These are phyloP conservation scores for Gossypium bickii DNA, from an alignment of 345 rosid genomes.

Conservation along the genomic window DNA sequence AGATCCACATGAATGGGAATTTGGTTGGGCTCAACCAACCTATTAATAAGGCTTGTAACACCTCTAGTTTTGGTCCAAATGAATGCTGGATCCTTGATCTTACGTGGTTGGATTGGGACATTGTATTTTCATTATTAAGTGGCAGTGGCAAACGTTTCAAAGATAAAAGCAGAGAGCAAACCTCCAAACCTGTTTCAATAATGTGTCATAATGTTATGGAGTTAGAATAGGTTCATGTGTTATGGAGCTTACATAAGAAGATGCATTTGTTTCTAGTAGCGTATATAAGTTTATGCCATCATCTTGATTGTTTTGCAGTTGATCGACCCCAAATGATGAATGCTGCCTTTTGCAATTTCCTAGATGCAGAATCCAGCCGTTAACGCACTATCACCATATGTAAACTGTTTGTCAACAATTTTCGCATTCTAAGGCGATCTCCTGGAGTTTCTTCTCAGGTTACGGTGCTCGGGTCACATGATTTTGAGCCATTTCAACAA, in stretches of 20 bases:
- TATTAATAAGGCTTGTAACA: neutral
- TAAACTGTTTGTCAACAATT: neutral
- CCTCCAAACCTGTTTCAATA: neutral
- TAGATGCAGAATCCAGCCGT: neutral
- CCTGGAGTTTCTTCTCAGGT: neutral
- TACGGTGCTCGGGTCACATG: constrained; percentile 9
- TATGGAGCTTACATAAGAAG: no score
- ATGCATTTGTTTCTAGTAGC: no score
- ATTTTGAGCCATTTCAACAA: neutral
- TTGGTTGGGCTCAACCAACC: neutral
- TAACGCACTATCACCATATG: neutral
- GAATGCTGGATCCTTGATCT: no score
- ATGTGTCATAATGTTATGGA: neutral
- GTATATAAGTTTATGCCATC: neutral
- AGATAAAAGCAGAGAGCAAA: neutral
- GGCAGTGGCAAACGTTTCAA: neutral
- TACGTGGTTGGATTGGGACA: no score
- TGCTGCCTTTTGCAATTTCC: neutral
- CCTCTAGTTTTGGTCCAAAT: neutral
- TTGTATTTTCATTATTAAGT: neutral
- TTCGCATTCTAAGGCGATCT: neutral
- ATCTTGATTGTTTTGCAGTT: neutral
- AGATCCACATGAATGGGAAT: neutral
- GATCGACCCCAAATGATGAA: neutral
- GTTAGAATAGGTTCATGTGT: no score